Conservation (phyloP, 495 filamentous ascomycete species). For the Penicillium flavigenum region DNA sequence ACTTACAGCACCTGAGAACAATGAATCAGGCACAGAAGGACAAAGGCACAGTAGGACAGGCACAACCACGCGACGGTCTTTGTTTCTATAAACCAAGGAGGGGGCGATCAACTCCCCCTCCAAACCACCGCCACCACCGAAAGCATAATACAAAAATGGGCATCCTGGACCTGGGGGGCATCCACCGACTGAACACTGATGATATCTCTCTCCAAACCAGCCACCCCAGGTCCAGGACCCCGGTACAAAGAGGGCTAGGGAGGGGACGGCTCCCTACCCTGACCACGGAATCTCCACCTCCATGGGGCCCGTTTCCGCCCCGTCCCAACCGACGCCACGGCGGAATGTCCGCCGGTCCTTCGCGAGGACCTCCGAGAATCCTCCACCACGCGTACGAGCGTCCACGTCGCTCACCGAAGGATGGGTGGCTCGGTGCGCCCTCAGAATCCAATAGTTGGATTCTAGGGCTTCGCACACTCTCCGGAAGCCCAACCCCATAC, state of each 20-base stretch:
- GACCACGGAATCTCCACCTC: constrained; percentile 26
- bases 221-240: constrained; percentile 8
- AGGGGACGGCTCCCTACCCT: constrained; percentile 9
- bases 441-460: constrained; percentile 39
- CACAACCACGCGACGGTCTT: background rate
- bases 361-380: constrained; percentile 27
- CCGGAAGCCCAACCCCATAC: constrained; percentile 12
- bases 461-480: constrained; percentile 31
- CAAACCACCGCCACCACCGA: background rate
- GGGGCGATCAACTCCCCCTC: constrained; percentile 5
- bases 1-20: background rate
- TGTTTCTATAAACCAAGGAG: constrained; percentile 4
- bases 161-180: constrained; percentile 5
- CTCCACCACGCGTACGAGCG: constrained; percentile 36
- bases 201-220: background rate
- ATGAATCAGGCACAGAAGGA: background rate
- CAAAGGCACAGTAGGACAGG: background rate
- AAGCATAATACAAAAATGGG: background rate
- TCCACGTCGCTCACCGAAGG: constrained; percentile 24
- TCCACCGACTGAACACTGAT: background rate
- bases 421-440: constrained; percentile 41
- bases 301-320: constrained; percentile 30
- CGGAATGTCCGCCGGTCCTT: constrained; percentile 30
- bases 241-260: constrained; percentile 5
- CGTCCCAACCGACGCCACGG: constrained; percentile 42